phyloP scores from a whole-genome alignment of 331 rosid species.

The Malus hybrid region DNA sequence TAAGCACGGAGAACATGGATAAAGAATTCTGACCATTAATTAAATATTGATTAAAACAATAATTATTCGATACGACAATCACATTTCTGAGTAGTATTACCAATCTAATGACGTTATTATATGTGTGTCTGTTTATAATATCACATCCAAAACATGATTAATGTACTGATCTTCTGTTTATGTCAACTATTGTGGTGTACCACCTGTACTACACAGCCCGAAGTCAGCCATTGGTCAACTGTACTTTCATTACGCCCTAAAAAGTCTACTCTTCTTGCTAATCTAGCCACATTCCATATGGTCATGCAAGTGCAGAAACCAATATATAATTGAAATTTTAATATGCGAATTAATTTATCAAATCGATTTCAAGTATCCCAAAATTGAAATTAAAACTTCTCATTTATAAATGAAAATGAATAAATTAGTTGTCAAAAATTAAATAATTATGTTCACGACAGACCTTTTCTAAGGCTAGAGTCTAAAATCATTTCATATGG shows the following conservation, averaged over 20 bases:
- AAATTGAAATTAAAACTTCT: too few species aligned
- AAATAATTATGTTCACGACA: neutral
- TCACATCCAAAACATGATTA: too few species aligned
- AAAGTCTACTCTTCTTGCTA: neutral
- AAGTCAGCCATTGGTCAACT: constrained; percentile 6
- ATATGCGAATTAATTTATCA: neutral
- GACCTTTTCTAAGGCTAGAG: neutral
- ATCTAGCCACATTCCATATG: too few species aligned
- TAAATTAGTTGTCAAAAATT: too few species aligned
- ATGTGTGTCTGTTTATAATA: too few species aligned
- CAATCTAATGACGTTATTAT: too few species aligned
- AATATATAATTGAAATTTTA: neutral
- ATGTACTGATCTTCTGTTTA: too few species aligned
- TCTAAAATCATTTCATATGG: neutral
- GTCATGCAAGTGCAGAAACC: neutral
- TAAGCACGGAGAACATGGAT: too few species aligned
- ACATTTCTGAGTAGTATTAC: too few species aligned
- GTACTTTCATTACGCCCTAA: neutral
- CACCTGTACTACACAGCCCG: neutral
- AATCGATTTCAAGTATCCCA: neutral
- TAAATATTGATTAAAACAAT: too few species aligned
- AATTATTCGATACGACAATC: too few species aligned
- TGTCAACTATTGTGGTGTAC: constrained; percentile 7
- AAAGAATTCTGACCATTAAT: too few species aligned
- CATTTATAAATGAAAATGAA: fast-evolving